Evolutionary conservation across 768 basidiomycete species (phyloP).

Genomic region (Chiua virens): DNA sequence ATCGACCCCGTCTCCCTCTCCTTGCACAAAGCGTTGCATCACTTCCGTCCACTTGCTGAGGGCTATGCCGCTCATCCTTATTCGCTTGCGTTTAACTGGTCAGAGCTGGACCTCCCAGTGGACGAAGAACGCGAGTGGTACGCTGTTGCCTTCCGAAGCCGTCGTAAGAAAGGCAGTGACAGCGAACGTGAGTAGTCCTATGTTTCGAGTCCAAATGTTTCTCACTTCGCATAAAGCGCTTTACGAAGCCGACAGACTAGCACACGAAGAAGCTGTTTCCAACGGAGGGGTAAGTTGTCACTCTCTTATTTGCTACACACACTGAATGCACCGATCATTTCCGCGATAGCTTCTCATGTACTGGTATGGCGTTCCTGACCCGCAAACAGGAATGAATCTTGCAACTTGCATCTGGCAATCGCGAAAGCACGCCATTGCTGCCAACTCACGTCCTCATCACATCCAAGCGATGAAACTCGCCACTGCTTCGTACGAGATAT

Average conservation of each 20-base stretch:
- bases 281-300: constrained; percentile 71
- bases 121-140: constrained; percentile 88
- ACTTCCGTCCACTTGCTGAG: constrained; percentile 59
- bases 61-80: constrained; percentile 70
- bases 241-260: constrained; percentile 82
- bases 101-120: constrained; percentile 59
- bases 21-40: constrained; percentile 82
- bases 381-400: constrained; percentile 77
- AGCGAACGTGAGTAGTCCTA: constrained; percentile 50
- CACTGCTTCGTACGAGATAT: constrained; percentile 71
- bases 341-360: constrained; percentile 72
- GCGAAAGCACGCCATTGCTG: constrained; percentile 77
- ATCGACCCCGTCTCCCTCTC: constrained; percentile 85
- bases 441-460: constrained; percentile 79
- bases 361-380: constrained; percentile 89
- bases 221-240: constrained; percentile 49
- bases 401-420: constrained; percentile 97
- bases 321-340: constrained; percentile 2
- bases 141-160: constrained; percentile 85
- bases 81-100: constrained; percentile 86
- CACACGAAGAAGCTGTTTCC: constrained; percentile 90
- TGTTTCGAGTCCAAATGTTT: neutral
- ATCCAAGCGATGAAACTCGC: constrained; percentile 82
- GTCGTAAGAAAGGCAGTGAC: constrained; percentile 70
- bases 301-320: neutral